Conservation (phyloP, 2,329 filamentous ascomycete species). For the Diaporthe citri region DNA sequence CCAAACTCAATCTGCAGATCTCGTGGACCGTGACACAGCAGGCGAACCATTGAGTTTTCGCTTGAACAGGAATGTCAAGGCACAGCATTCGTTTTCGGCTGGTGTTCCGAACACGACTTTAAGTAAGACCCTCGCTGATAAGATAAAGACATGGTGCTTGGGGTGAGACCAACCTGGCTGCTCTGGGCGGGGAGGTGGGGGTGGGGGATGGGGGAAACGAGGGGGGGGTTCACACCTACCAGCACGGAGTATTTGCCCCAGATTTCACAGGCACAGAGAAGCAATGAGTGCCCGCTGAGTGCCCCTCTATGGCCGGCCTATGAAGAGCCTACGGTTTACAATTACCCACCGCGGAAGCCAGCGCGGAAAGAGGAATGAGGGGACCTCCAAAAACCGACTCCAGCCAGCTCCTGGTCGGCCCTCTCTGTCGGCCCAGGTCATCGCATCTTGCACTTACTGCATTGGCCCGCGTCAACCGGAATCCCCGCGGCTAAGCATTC, state of each 20-base stretch:
- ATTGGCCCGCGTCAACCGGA: slow-evolving; percentile 14
- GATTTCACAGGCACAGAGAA: slow-evolving; percentile 5
- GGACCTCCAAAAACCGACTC: neutral
- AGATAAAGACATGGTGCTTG: neutral
- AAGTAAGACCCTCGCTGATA: neutral
- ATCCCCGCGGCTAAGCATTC: slow-evolving; percentile 26
- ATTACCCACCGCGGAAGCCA: slow-evolving; percentile 19
- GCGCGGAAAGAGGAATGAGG: neutral
- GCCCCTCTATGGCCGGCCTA: neutral
- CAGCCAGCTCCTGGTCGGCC: neutral
- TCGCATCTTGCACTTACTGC: neutral
- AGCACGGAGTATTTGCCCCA: neutral
- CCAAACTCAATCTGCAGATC: slow-evolving; percentile 20
- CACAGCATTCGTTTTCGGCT: neutral
- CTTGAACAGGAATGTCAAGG: neutral
- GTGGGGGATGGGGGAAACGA: neutral
- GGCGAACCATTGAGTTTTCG: neutral
- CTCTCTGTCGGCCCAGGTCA: slow-evolving; percentile 10
- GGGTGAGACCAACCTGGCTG: neutral
- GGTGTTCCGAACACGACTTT: neutral
- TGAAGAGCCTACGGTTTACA: slow-evolving; percentile 1
- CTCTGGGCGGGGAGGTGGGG: neutral
- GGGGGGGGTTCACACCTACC: too few species aligned
- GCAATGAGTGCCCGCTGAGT: neutral
- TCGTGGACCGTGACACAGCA: neutral